Conservation (phyloP, 306 rosid genomes). For the Acacia crassicarpa region DNA sequence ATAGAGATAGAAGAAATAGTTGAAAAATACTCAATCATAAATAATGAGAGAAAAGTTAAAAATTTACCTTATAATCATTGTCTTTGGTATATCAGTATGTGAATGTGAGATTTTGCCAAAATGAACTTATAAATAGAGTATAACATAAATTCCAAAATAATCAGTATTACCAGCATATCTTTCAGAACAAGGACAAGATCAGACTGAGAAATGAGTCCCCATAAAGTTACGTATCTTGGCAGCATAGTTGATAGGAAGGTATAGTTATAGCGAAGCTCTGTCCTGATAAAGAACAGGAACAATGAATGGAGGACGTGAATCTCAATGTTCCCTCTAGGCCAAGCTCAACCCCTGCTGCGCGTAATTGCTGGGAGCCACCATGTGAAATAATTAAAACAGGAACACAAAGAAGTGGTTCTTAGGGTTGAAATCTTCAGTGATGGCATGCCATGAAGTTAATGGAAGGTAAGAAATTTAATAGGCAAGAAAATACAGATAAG, state of each 20-base stretch:
- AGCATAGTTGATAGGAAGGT: not conserved
- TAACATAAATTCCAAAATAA: too few relatives aligned
- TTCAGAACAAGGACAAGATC: too few relatives aligned
- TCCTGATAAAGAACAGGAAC: not conserved
- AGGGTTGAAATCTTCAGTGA: not conserved
- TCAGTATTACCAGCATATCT: too few relatives aligned
- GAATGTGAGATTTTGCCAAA: too few relatives aligned
- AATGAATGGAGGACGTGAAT: not conserved
- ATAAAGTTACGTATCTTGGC: not conserved
- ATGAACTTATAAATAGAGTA: too few relatives aligned
- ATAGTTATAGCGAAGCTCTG: not conserved
- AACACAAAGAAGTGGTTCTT: not conserved
- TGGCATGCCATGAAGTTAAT: not conserved
- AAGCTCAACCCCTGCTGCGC: not conserved
- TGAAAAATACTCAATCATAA: too few relatives aligned
- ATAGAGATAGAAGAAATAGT: too few relatives aligned
- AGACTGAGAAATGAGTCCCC: not conserved
- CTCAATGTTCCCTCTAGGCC: not conserved
- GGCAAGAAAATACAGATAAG: not conserved
- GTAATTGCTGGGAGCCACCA: not conserved
- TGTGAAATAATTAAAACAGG: not conserved
- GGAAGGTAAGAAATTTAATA: not conserved
- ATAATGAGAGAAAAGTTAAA: too few relatives aligned
- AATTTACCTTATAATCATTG: too few relatives aligned
- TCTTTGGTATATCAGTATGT: too few relatives aligned